These are phyloP conservation scores for Torulaspora pretoriensis DNA, from an alignment of 1,139 yeast species.

Conservation along the genomic window DNA sequence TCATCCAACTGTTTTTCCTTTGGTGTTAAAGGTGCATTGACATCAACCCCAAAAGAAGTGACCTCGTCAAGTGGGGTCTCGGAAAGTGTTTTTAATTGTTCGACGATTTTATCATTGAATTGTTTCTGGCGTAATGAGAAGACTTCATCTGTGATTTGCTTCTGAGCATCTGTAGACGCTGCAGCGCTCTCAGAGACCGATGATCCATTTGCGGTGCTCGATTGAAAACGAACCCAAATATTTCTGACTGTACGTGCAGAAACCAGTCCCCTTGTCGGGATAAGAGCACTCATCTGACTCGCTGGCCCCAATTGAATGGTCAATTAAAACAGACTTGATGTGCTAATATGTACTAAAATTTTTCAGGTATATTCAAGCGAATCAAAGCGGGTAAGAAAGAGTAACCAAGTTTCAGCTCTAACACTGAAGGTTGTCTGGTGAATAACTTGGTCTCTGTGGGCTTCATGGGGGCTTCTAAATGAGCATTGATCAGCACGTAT, in stretches of 20 bases:
- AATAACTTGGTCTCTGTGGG: not conserved
- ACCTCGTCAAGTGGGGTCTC: slow-evolving; percentile 23
- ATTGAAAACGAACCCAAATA: slow-evolving; percentile 8
- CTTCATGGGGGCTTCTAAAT: slow-evolving; percentile 2
- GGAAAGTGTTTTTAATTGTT: slow-evolving; percentile 23
- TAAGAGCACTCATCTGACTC: slow-evolving; percentile 8
- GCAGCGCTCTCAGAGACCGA: not conserved
- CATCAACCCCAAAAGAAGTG: slow-evolving; percentile 11
- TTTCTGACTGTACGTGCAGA: slow-evolving; percentile 4
- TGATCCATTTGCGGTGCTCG: slow-evolving; percentile 4
- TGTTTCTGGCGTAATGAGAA: slow-evolving; percentile 27
- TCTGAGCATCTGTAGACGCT: not conserved
- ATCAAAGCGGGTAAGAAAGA: slow-evolving; percentile 7
- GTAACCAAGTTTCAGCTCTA: not conserved
- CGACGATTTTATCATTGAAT: slow-evolving; percentile 27
- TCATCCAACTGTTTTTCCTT: slow-evolving; percentile 34
- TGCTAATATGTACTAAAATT: slow-evolving; percentile 1
- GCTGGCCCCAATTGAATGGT: not conserved
- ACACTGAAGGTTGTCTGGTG: no score
- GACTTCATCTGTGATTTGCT: slow-evolving; percentile 17
- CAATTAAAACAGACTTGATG: not conserved
- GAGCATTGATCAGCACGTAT: slow-evolving; percentile 7
- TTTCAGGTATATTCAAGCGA: not conserved
- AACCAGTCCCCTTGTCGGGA: slow-evolving; percentile 8
- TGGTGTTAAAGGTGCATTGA: slow-evolving; percentile 23